A percentile compares a stretch with the other conserved stretches of the same genome.
Conservation (phyloP, 1,284 basidiomycete species). For the Marasmius fiardii region DNA sequence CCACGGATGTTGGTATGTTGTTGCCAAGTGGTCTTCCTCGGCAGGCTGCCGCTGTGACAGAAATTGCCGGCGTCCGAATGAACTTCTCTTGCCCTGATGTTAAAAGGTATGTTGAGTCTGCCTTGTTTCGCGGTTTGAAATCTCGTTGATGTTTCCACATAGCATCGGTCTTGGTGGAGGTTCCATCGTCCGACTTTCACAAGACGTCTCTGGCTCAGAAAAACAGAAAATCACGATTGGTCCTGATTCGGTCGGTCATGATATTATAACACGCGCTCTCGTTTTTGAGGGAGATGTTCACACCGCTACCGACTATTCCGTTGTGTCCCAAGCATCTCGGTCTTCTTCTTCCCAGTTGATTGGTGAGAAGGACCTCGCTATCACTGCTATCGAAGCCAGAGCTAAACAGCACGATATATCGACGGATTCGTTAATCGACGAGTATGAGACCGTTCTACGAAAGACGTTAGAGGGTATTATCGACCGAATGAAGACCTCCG, state of each 20-base stretch:
- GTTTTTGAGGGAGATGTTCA: constrained; percentile 50
- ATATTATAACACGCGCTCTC: constrained; percentile 41
- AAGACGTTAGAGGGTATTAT: constrained; percentile 43
- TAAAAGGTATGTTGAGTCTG: constrained; percentile 24
- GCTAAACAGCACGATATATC: background rate
- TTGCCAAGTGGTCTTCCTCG: constrained; percentile 30
- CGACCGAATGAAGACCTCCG: constrained; percentile 58
- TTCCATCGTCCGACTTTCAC: constrained; percentile 37
- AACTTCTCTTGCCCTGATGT: constrained; percentile 35
- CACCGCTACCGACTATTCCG: constrained; percentile 55
- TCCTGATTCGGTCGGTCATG: constrained; percentile 58
- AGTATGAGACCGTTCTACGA: constrained; percentile 40
- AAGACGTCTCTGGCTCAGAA: constrained; percentile 18
- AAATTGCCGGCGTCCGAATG: constrained; percentile 19
- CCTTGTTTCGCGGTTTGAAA: background rate
- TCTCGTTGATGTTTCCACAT: background rate
- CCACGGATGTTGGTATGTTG: constrained; percentile 26
- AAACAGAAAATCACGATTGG: constrained; percentile 42
- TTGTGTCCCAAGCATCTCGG: constrained; percentile 30
- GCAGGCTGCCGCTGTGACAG: constrained; percentile 20
- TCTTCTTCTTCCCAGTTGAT: constrained; percentile 26
- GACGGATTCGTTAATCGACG: constrained; percentile 18
- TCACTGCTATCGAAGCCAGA: background rate
- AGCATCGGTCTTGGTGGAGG: constrained; percentile 56
- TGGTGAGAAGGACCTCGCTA: constrained; percentile 28